Evolutionary conservation across 1,139 yeast genomes (phyloP).

Genomic region (Candida frijolesensis): DNA sequence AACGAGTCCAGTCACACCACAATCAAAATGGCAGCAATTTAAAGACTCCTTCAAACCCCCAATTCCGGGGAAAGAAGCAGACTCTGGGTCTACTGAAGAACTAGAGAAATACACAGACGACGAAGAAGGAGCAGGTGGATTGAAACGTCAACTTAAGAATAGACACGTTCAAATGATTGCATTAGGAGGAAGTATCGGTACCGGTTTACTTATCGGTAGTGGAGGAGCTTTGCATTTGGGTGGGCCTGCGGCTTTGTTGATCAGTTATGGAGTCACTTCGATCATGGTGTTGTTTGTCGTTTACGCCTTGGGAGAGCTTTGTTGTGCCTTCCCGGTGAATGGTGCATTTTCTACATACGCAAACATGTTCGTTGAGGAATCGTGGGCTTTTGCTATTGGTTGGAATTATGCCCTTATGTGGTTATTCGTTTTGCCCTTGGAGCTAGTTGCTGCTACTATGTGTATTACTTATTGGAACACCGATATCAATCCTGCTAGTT

Average conservation of each 20-base stretch:
- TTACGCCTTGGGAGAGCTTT: slow-evolving; percentile 85
- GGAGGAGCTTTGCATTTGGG: slow-evolving; percentile 69
- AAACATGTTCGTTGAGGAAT: slow-evolving; percentile 67
- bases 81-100: background rate
- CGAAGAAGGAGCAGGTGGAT: slow-evolving; percentile 37
- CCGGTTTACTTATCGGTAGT: slow-evolving; percentile 74
- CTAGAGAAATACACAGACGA: slow-evolving; percentile 18
- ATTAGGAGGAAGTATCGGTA: slow-evolving; percentile 66
- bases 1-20: background rate
- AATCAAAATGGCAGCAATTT: slow-evolving; percentile 22
- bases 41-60: slow-evolving; percentile 44
- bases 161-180: slow-evolving; percentile 67
- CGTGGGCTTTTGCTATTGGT: slow-evolving; percentile 79
- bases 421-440: slow-evolving; percentile 75
- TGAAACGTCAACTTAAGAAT: slow-evolving; percentile 41
- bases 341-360: slow-evolving; percentile 81
- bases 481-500: slow-evolving; percentile 61
- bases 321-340: slow-evolving; percentile 74
- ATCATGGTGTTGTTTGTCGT: slow-evolving; percentile 73
- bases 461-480: slow-evolving; percentile 67
- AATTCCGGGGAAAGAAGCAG: background rate
- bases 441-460: slow-evolving; percentile 75
- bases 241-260: slow-evolving; percentile 78
- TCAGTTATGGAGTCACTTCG: slow-evolving; percentile 70
- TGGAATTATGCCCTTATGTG: slow-evolving; percentile 84